Base-by-base conservation (phyloP, 441 rosid species). In the Biscutella laevigata region DNA sequence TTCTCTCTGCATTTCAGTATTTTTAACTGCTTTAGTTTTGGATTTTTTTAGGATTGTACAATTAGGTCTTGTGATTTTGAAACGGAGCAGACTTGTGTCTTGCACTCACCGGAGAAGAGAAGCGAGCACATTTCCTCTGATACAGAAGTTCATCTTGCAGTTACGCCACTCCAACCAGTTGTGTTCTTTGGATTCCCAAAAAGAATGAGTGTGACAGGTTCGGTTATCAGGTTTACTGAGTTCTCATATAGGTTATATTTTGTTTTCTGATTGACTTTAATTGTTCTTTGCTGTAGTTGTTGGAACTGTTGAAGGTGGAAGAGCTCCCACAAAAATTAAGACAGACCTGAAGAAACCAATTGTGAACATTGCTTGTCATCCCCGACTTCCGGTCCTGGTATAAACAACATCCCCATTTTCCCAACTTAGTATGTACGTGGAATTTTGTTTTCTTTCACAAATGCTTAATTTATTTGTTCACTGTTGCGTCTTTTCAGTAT, bases 121-220 rank as follows among this genome's bases (percentile, higher is more conserved):
- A 77, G 55, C 49, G 99, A 94, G 52, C 86, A 70, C 34, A 79
- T 94, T 66, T 77, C 96, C 21, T 52, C 76, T 0, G 91, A 87
- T 47, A 52, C 86, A 5, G 99, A 94, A 75, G 96, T 94, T 15
- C 96, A 89, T 77, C 84, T 94, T 37, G 99, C 99, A 27, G 81
- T 94, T 76, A 89, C 99, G 26, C 95, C 96, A 50, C 84, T 94
- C 17, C 97, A 80, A 59, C 95, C 97, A 28, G 94, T 94, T 73
- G 99, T 89, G 10, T 94, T 94, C 73, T 94, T 94, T 29, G 96
- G 97, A 68, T 89, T 89, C 71, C 95, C 81, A 26, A 69, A 78
- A 63, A 74, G 96, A 72, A 87, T 94, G 97, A 94, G 96, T 66
- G 99, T 94, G 14, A 87, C 99, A 70, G 96, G 99, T 92, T 62